These are phyloP conservation scores for Candida suzukii DNA, from an alignment of 805 yeast species.

Conservation along the genomic window DNA sequence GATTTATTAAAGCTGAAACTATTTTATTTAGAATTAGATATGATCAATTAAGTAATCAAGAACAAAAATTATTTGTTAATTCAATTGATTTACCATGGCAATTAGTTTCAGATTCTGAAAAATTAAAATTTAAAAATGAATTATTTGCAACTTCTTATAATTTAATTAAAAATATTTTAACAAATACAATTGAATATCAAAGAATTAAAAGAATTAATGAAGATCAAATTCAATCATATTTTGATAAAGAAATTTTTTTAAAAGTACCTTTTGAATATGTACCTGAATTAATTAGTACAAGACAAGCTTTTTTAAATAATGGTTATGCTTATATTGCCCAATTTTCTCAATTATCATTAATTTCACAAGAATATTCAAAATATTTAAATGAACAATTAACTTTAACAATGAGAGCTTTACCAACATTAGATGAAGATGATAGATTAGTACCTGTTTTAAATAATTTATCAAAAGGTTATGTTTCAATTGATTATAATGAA, in stretches of 20 bases:
- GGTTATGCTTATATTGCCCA: conserved; percentile 87
- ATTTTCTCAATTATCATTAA: conserved; percentile 63
- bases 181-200: conserved; percentile 22
- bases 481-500: conserved; percentile 39
- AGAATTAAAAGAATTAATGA: conserved; percentile 31
- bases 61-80: conserved; percentile 66
- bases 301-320: conserved; percentile 55
- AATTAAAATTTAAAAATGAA: conserved; percentile 36
- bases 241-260: conserved; percentile 60
- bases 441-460: conserved; percentile 77
- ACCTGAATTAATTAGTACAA: conserved; percentile 63
- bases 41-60: conserved; percentile 51
- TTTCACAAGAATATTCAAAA: conserved; percentile 61
- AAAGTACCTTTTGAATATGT: conserved; percentile 86
- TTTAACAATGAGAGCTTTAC: conserved; percentile 68
- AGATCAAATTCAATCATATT: conserved; percentile 45
- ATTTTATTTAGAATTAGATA: conserved; percentile 69
- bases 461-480: conserved; percentile 69
- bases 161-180: conserved; percentile 31
- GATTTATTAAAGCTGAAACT: conserved; percentile 75
- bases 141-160: conserved; percentile 50
- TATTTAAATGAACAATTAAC: conserved; percentile 45
- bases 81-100: conserved; percentile 67
- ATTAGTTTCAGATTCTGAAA: conserved; percentile 58
- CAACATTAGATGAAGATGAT: conserved; percentile 87